These are phyloP conservation scores for Xerocomus potaroensis DNA, from an alignment of 768 basidiomycete species.

Conservation along the genomic window DNA sequence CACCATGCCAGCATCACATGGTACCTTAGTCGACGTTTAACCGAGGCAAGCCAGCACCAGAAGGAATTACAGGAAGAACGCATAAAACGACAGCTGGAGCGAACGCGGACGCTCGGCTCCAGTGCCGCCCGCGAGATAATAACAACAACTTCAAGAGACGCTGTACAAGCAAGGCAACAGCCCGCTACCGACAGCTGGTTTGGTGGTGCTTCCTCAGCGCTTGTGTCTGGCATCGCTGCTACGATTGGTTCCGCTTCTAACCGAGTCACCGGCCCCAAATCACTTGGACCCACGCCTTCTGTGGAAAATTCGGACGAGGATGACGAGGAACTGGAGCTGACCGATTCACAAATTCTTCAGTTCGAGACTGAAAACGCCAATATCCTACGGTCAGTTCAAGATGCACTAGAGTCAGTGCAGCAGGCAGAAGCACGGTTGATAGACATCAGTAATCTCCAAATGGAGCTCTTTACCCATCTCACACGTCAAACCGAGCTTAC, in stretches of 20 bases:
- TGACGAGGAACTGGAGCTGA: constrained; percentile 78
- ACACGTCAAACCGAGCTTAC: constrained; percentile 88
- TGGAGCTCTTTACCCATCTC: constrained; percentile 85
- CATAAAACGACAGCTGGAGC: constrained; percentile 80
- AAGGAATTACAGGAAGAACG: constrained; percentile 94
- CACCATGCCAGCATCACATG: constrained; percentile 92
- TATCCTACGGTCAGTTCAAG: constrained; percentile 79
- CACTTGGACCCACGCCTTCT: constrained; percentile 31
- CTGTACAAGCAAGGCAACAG: constrained; percentile 17
- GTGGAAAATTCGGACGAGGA: constrained; percentile 53
- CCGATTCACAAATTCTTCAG: constrained; percentile 82
- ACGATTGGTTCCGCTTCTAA: constrained; percentile 49
- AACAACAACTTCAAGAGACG: constrained; percentile 36
- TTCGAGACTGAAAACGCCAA: constrained; percentile 91
- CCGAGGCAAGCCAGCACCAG: constrained; percentile 73
- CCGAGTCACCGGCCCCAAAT: constrained; percentile 25
- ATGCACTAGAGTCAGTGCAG: constrained; percentile 84
- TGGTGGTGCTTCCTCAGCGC: constrained; percentile 51
- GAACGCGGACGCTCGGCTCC: constrained; percentile 78
- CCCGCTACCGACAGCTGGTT: constrained; percentile 51
- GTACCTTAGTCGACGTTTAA: constrained; percentile 79
- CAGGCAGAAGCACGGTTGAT: constrained; percentile 87
- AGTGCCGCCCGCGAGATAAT: constrained; percentile 64
- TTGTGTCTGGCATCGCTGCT: constrained; percentile 53
- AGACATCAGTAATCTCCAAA: constrained; percentile 92